phyloP scores from a whole-genome alignment of 768 basidiomycete genomes.

The Leccinum uliginosum region DNA sequence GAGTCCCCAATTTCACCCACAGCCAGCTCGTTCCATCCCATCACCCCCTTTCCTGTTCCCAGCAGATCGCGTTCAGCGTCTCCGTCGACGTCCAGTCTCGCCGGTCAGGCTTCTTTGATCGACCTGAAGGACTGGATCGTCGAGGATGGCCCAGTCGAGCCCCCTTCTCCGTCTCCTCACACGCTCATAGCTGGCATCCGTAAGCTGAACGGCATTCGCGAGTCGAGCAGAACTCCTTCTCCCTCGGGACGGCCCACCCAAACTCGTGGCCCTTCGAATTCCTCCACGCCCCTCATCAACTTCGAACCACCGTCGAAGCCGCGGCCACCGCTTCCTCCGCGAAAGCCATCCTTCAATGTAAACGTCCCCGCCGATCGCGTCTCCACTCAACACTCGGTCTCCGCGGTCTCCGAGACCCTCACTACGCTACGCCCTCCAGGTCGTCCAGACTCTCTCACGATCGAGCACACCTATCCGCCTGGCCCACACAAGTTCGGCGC shows the following conservation, averaged over 20 bases:
- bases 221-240: slow-evolving; percentile 24
- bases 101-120: slow-evolving; percentile 56
- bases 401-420: slow-evolving; percentile 12
- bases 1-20: slow-evolving; percentile 50
- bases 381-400: slow-evolving; percentile 26
- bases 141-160: slow-evolving; percentile 49
- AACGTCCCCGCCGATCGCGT: slow-evolving; percentile 37
- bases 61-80: slow-evolving; percentile 40
- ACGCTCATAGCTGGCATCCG: slow-evolving; percentile 3
- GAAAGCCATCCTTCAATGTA: slow-evolving; percentile 49
- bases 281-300: slow-evolving; percentile 47
- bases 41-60: slow-evolving; percentile 34
- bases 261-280: slow-evolving; percentile 1
- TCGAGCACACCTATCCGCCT: slow-evolving; percentile 58
- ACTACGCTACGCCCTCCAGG: slow-evolving; percentile 28
- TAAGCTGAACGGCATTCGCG: slow-evolving; percentile 17
- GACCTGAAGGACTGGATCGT: slow-evolving; percentile 74
- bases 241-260: slow-evolving; percentile 12
- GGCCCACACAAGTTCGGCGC: slow-evolving; percentile 33
- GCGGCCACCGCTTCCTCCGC: slow-evolving; percentile 62
- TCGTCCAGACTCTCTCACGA: slow-evolving; percentile 45
- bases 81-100: slow-evolving; percentile 38
- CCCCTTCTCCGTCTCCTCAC: slow-evolving; percentile 10
- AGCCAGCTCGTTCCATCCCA: slow-evolving; percentile 39
- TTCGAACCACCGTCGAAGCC: slow-evolving; percentile 47